A percentile compares a stretch with the other conserved stretches of the same genome.
Evolutionary conservation across 495 filamentous ascomycete genomes (phyloP).

Genomic region (Daldinia loculata): DNA sequence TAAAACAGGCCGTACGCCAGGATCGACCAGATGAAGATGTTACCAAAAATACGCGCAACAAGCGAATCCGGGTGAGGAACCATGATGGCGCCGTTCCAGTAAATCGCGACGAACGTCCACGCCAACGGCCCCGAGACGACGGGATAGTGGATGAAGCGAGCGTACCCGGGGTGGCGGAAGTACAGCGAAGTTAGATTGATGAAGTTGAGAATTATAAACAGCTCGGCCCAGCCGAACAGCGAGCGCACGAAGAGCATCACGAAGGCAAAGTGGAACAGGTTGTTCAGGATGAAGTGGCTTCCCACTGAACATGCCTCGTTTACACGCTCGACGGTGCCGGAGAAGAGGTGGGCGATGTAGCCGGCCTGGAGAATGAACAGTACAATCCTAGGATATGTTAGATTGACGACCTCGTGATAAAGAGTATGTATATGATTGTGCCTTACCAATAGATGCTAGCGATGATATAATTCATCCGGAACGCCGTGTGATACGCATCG

Average conservation of each 20-base stretch:
- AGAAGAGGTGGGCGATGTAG: conserved; percentile 82
- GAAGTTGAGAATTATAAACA: conserved; percentile 81
- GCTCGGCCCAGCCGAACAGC: conserved; percentile 75
- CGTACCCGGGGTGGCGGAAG: conserved; percentile 75
- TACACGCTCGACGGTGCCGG: conserved; percentile 63
- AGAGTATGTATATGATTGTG: neutral
- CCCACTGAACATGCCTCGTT: conserved; percentile 78
- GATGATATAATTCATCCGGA: conserved; percentile 75
- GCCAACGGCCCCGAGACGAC: conserved; percentile 80
- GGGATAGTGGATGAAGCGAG: conserved; percentile 75
- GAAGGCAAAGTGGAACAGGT: conserved; percentile 79
- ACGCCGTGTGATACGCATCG: conserved; percentile 69
- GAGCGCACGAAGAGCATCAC: conserved; percentile 82
- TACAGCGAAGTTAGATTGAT: conserved; percentile 79
- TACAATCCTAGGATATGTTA: conserved; percentile 64
- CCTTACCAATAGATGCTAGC: conserved; percentile 79
- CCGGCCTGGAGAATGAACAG: conserved; percentile 77
- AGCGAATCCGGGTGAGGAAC: conserved; percentile 64
- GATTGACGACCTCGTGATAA: neutral
- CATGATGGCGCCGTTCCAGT: conserved; percentile 87
- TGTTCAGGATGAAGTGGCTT: conserved; percentile 84
- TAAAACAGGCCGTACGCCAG: conserved; percentile 76
- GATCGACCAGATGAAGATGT: conserved; percentile 86
- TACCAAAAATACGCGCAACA: conserved; percentile 77
- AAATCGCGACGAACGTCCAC: conserved; percentile 83